Conservation (phyloP, 495 filamentous ascomycete species). For the Lasiosphaeria miniovina region DNA sequence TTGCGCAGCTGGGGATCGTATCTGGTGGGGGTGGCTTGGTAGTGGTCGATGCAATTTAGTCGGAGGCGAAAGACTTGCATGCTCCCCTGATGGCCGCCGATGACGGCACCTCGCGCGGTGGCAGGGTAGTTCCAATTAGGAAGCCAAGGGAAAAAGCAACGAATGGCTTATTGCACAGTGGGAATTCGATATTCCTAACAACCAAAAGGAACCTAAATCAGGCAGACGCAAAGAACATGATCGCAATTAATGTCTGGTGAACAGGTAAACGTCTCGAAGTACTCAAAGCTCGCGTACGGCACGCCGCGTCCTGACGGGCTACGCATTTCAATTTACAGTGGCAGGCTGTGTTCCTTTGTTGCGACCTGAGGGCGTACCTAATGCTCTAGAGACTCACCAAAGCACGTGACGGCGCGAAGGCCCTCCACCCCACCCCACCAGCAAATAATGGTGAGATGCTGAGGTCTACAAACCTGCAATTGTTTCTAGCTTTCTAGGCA, state of each 20-base stretch:
- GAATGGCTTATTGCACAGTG: too few relatives aligned
- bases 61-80: constrained; percentile 78
- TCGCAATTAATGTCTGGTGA: not conserved
- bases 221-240: too few relatives aligned
- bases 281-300: not conserved
- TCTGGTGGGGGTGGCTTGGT: constrained; percentile 70
- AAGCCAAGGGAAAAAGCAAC: too few relatives aligned
- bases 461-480: not conserved
- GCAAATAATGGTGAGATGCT: not conserved
- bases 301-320: not conserved
- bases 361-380: not conserved
- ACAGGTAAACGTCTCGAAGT: not conserved
- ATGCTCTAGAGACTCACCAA: not conserved
- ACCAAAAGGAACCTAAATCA: too few relatives aligned
- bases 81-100: constrained; percentile 2
- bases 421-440: not conserved
- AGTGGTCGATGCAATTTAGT: constrained; percentile 92
- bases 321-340: not conserved
- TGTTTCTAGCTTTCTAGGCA: not conserved
- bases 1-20: constrained; percentile 78
- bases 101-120: not conserved
- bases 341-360: not conserved
- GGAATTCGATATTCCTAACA: too few relatives aligned
- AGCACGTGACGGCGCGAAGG: not conserved
- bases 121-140: too few relatives aligned